A percentile compares a stretch with the other conserved stretches of the same genome.
phyloP scores from a whole-genome alignment of 2,329 filamentous ascomycete species.

The Paecilomyces fulvus region DNA sequence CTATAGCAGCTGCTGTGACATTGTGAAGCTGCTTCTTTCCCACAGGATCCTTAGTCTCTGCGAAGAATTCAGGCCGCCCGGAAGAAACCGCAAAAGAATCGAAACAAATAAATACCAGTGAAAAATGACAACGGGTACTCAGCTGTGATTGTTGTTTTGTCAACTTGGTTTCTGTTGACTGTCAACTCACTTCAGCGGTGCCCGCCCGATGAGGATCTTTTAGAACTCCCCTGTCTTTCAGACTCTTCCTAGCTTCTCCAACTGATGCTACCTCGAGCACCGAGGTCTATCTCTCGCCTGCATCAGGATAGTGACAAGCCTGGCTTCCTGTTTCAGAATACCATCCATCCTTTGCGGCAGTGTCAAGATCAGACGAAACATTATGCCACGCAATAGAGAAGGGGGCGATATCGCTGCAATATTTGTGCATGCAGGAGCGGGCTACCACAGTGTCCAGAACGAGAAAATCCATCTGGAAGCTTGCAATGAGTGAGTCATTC shows the following conservation, averaged over 20 bases:
- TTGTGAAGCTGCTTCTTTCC: background rate
- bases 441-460: slow-evolving; percentile 83
- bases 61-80: background rate
- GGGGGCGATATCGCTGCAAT: slow-evolving; percentile 59
- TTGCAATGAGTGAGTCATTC: slow-evolving; percentile 67
- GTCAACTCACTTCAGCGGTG: background rate
- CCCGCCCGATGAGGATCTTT: background rate
- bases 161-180: background rate
- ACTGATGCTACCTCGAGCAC: background rate
- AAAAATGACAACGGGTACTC: background rate
- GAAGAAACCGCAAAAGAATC: background rate
- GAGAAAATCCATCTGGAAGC: slow-evolving; percentile 76
- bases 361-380: slow-evolving; percentile 1
- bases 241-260: background rate
- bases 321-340: background rate
- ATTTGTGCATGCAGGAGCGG: slow-evolving; percentile 91
- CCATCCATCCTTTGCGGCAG: background rate
- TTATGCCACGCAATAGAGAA: slow-evolving; percentile 31
- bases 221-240: background rate
- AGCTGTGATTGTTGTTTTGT: background rate
- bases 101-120: background rate
- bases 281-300: background rate
- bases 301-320: background rate
- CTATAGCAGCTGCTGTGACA: background rate
- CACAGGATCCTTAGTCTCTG: background rate